Evolutionary conservation across 495 filamentous ascomycete species (phyloP).

Genomic region (Durotheca rogersii): DNA sequence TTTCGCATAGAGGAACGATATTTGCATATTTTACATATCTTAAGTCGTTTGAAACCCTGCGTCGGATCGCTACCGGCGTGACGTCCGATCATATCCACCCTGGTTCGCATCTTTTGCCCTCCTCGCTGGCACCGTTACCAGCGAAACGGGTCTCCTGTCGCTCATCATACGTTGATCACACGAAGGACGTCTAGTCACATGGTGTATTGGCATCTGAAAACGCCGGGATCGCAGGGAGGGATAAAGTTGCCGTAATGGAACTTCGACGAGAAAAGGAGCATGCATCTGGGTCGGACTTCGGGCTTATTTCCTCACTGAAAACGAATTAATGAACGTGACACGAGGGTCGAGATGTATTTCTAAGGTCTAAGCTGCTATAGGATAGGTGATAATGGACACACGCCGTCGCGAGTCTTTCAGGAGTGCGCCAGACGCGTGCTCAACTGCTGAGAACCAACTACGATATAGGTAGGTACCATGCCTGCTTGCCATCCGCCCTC

Average conservation of each 20-base stretch:
- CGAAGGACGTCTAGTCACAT: not conserved
- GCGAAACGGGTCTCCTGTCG: not conserved
- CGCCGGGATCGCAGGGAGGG: not conserved
- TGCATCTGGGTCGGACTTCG: not conserved
- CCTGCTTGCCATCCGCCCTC: not conserved
- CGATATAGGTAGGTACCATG: not conserved
- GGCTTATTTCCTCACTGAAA: not conserved
- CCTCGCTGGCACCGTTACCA: not conserved
- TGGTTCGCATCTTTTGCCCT: no score
- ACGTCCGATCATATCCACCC: no score
- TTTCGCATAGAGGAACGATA: no score
- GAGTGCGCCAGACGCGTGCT: no score
- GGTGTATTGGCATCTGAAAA: not conserved
- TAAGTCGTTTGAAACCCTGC: no score
- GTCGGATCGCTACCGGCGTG: no score
- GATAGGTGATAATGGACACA: no score
- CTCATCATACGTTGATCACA: not conserved
- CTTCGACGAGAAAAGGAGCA: not conserved
- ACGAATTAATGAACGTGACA: not conserved
- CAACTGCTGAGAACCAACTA: no score
- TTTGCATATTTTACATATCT: no score
- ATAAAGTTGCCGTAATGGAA: not conserved
- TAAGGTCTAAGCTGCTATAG: no score
- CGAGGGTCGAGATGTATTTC: not conserved
- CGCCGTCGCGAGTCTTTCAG: no score